These are phyloP conservation scores for Globisporangium viniferum DNA, from an alignment of 352 stramenopile genomes.

Conservation along the genomic window DNA sequence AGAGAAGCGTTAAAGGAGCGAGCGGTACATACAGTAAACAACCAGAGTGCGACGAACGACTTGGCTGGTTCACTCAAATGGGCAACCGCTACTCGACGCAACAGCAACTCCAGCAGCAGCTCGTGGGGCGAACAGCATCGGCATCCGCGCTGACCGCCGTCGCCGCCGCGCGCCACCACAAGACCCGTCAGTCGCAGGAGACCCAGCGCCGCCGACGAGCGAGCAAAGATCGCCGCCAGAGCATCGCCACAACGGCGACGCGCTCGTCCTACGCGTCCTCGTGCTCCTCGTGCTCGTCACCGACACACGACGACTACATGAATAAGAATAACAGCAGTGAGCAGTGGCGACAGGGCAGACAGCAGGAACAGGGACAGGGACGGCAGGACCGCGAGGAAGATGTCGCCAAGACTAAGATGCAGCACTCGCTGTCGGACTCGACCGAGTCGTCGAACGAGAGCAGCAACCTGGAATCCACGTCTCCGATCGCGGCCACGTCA, in stretches of 20 bases:
- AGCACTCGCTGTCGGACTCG: conserved; percentile 54
- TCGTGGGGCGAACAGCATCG: neutral
- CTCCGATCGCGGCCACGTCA: neutral
- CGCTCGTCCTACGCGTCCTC: conserved; percentile 6
- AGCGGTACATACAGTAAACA: neutral
- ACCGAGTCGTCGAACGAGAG: conserved; percentile 30
- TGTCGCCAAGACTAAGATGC: conserved; percentile 21
- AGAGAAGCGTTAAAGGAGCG: neutral
- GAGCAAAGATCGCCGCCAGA: conserved; percentile 2
- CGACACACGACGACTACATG: conserved; percentile 1
- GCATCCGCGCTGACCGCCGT: neutral
- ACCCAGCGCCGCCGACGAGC: conserved; percentile 1
- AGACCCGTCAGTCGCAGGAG: conserved; percentile 16
- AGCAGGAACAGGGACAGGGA: conserved; percentile 4
- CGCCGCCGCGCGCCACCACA: conserved; percentile 11
- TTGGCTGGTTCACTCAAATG: conserved; percentile 3
- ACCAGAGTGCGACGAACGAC: neutral
- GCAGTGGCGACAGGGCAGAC: neutral
- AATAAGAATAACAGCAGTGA: conserved; percentile 5
- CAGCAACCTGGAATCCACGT: conserved; percentile 12
- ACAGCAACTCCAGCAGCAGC: conserved; percentile 7
- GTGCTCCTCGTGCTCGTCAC: neutral
- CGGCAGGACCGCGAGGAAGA: conserved; percentile 7
- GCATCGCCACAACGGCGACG: conserved; percentile 7
- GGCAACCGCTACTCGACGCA: conserved; percentile 7